Evolutionary conservation across 192 early-diverging fungal species (phyloP), one percentile per base, ranked within the genome.

Genomic region (Phlyctochytrium bullatum): DNA sequence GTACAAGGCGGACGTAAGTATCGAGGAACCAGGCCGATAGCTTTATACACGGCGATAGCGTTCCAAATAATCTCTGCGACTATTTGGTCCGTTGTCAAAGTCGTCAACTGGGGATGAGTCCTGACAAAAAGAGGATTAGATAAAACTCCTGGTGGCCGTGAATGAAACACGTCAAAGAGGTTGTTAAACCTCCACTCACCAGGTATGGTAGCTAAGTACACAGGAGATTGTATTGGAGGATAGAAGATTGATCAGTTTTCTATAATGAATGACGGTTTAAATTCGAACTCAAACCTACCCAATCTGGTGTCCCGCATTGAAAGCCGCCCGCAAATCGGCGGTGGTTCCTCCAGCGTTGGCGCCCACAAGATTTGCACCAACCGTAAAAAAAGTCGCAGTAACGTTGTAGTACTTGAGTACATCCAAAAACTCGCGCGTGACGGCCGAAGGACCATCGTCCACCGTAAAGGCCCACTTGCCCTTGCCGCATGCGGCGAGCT

Each of bases 41-140:
- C 60, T 16, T 72, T 23, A 25, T 60, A 64, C 29, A 81, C 69
- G 27, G 53, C 33, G 32, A 62, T 63, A 31, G 85, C 82, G 17
- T 82, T 88, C 77, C 86, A 91, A 50, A 83, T 78, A 24, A 92
- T 62, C 68, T 91, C 88, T 52, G 84, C 85, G 33, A 90, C 69
- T 34, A 91, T 80, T 60, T 90, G 86, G 52, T 81, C 87, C 56
- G 88, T 88, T 3, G 85, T 84, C 52, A 87, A 59, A 3, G 80
- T 70, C 29, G 89, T 89, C 4, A 84, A 52, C 3, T 75, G 74
- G 17, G 67, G 62, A 57, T 90, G 89, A 14, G 85, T 73, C 82
- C 84, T 88, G 2, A 78, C 84, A 56, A 75, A 76, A 28, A 72
- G 59, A 53, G 34, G 36, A 59, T 33, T 61, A 31, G 10, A 47